A percentile compares a stretch with the other conserved stretches of the same genome.
Evolutionary conservation across 2,329 filamentous ascomycete species (phyloP).

Genomic region (Didymella arachidicola): DNA sequence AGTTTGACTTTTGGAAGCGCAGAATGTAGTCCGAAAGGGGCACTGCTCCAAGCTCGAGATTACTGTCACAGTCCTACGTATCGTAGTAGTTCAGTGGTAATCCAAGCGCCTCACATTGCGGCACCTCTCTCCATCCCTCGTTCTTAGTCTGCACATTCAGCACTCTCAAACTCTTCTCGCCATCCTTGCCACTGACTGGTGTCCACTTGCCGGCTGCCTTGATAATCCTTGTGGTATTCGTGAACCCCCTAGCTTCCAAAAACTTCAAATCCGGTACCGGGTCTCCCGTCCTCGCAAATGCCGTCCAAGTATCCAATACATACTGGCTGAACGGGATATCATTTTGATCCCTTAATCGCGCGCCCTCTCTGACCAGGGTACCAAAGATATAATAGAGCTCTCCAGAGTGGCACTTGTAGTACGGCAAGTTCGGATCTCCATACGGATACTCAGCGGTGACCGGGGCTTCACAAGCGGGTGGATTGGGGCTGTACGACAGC

Average conservation of each 20-base stretch:
- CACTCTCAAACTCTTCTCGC: slow-evolving; percentile 25
- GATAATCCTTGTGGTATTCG: slow-evolving; percentile 4
- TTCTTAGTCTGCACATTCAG: slow-evolving; percentile 35
- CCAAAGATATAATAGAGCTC: slow-evolving; percentile 46
- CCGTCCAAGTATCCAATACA: slow-evolving; percentile 43
- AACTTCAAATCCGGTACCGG: slow-evolving; percentile 34
- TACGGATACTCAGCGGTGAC: slow-evolving; percentile 31
- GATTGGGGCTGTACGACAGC: slow-evolving; percentile 38
- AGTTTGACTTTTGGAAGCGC: no score
- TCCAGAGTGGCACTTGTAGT: slow-evolving; percentile 42
- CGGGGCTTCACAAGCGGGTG: slow-evolving; percentile 48
- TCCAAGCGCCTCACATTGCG: slow-evolving; percentile 39
- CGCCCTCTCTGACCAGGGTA: slow-evolving; percentile 46
- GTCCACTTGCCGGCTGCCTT: not conserved
- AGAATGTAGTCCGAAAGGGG: not conserved
- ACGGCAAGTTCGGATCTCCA: slow-evolving; percentile 36
- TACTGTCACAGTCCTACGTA: not conserved
- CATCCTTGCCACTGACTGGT: not conserved
- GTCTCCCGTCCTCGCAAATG: slow-evolving; percentile 42
- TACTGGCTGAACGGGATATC: slow-evolving; percentile 46
- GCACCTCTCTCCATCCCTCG: slow-evolving; percentile 34
- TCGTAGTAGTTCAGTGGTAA: slow-evolving; percentile 37
- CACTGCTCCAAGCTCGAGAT: not conserved
- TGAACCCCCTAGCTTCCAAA: slow-evolving; percentile 35
- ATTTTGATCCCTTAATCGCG: slow-evolving; percentile 36